A percentile compares a stretch with the other conserved stretches of the same genome.
These are phyloP conservation scores for Cymbidium sinense DNA, from an alignment of 106 monocot species.

Conservation along the genomic window DNA sequence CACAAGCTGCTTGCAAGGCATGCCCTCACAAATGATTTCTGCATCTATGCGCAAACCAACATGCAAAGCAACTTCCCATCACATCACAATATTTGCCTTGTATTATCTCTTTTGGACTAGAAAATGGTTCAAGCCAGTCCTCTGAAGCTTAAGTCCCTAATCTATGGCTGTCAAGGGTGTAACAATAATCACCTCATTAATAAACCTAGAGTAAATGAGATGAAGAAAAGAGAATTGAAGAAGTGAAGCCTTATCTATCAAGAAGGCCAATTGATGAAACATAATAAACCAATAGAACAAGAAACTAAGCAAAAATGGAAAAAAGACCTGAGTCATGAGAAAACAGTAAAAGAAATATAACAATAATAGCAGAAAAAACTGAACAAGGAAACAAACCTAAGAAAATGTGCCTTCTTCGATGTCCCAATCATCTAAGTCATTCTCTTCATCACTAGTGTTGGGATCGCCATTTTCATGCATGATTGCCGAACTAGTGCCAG, in stretches of 20 bases:
- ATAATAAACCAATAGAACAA: not conserved
- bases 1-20: too few relatives aligned
- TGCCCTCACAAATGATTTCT: too few relatives aligned
- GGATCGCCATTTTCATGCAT: slow-evolving; percentile 4
- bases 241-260: not conserved
- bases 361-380: not conserved
- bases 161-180: not conserved
- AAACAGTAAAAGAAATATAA: not conserved
- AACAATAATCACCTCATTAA: not conserved
- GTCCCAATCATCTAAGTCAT: slow-evolving; percentile 6
- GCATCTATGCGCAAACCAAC: too few relatives aligned
- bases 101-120: not conserved
- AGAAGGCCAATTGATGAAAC: not conserved
- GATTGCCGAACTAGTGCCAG: not conserved
- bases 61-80: too few relatives aligned
- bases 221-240: not conserved
- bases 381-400: slow-evolving; percentile 5
- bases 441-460: slow-evolving; percentile 2
- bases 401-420: not conserved
- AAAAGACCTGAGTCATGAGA: not conserved
- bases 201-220: not conserved
- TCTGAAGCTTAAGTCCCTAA: not conserved
- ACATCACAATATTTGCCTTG: too few relatives aligned
- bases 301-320: not conserved
- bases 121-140: not conserved